Evolutionary conservation across 140 eudicot species (phyloP), one percentile per base, ranked within the genome.

Genomic region (Senecio squalidus): DNA sequence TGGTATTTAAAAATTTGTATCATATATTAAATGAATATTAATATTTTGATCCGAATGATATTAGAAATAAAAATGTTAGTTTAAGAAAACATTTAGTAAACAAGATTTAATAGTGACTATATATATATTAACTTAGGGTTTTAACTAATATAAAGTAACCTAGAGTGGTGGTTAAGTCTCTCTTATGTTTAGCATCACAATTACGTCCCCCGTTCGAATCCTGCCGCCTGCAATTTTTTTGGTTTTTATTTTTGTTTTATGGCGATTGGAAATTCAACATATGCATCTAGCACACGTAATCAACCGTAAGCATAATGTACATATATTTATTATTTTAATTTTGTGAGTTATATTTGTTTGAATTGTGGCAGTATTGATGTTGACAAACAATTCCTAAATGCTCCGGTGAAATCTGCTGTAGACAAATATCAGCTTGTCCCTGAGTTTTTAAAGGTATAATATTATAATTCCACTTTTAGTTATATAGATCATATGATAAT

Each of bases 381-480:
- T 20, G 74, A 84, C 68, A 74, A 75, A 25, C 82, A 80, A 43
- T 49, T 36, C 4, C 78, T 84, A 38, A 74, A 82, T 33, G 75
- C 82, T 27, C 94, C 84, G 4, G 80, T 80, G 21, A 84, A 77
- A 60, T 58, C 71, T 20, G 66, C 74, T 0, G 88, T 84, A 0
- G 88, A 84, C 55, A 84, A 84, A 64, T 84, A 58, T 52, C 78
- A 77, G 56, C 62, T 84, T 21, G 43, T 84, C 33, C 88, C 94
- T 0, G 94, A 84, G 64, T 84, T 80, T 46, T 53, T 77, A 11
- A 84, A 84, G 94, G 93, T 80, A 57, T 9, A 10, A 6, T 9
- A 0, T 29, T 29, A 0, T 29, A n/a, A n/a, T n/a, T n/a, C n/a
- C n/a, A n/a, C n/a, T n/a, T n/a, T n/a, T n/a, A n/a, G n/a, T n/a